Percentiles rank a stretch among this genome's conserved stretches.
phyloP scores from a whole-genome alignment of 2,329 filamentous ascomycete genomes.

The Grosmannia serpens region DNA sequence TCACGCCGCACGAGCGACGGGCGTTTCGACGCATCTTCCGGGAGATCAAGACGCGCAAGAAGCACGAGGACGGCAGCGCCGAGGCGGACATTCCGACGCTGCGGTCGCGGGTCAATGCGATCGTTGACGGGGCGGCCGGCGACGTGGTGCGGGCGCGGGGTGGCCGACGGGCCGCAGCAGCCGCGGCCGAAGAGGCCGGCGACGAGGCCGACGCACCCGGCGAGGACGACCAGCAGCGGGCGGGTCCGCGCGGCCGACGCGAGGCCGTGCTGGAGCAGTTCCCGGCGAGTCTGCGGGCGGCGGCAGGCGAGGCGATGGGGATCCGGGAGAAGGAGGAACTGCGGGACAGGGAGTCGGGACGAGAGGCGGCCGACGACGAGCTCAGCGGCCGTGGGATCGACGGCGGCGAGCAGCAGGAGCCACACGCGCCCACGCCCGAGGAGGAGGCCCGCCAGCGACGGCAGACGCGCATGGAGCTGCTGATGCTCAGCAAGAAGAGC shows the following conservation, averaged over 20 bases:
- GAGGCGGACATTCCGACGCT: neutral
- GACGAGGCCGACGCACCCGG: neutral
- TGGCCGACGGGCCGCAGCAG: neutral
- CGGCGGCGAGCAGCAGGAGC: too few relatives aligned
- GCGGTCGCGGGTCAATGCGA: neutral
- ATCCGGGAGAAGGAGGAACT: constrained; percentile 12
- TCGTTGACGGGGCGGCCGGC: constrained; percentile 9
- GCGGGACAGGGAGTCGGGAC: too few relatives aligned
- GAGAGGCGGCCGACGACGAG: neutral
- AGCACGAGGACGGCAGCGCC: neutral
- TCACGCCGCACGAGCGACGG: constrained; percentile 41
- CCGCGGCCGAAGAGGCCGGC: neutral
- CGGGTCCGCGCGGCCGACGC: constrained; percentile 14
- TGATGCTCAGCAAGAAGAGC: constrained; percentile 43
- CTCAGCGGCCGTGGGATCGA: too few relatives aligned
- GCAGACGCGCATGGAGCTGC: constrained; percentile 26
- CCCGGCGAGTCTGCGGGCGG: constrained; percentile 26
- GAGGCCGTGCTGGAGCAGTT: constrained; percentile 26
- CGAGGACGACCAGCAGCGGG: neutral
- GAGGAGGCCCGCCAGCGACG: constrained; percentile 1
- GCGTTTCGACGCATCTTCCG: constrained; percentile 45
- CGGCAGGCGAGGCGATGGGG: constrained; percentile 26
- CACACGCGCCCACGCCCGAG: constrained; percentile 26
- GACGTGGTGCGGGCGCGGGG: neutral
- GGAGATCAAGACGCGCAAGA: constrained; percentile 29